Base-by-base conservation (phyloP, 1,284 basidiomycete species). In the Cryptococcus deneoformans region DNA sequence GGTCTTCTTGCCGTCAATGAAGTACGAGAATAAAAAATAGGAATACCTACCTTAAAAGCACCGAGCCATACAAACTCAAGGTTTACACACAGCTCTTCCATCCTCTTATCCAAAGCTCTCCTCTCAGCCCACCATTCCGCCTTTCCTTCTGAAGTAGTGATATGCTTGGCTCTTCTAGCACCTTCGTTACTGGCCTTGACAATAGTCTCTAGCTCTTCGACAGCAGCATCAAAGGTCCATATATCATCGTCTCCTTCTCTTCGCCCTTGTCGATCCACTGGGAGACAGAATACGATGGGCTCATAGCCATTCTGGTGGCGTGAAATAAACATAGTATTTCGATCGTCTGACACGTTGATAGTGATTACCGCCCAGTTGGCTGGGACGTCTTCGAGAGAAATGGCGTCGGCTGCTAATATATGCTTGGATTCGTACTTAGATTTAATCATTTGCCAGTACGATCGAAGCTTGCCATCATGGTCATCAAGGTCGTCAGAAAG, bases 61-160 rank as follows among this genome's bases (percentile, higher is more conserved):
- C 96, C 95, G 3, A 99, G 81, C 96, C 96, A 99, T 67, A 89
- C 92, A 68, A 90, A 92, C 73, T 99, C 95, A 40, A 99, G 87
- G 61, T 86, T 89, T 60, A 86, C 85, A 35, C 97, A 77, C 8
- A 99, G 79, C 39, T 86, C 84, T 50, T 85, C 81, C 70, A 99
- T 75, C 35, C 91, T 82, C 50, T 80, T 81, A 70, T 99, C 94
- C 36, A 99, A 82, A 35, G 82, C 83, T 46, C 82, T 80, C 10
- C 92, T 82, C 52, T 86, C 82, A 42, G 84, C 85, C 95, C 95
- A 99, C 95, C 95, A 98, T 14, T 47, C 65, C 40, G 53, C 56
- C 56, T 81, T 82, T 37, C 81, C 81, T 52, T 83, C 82, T 44
- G 53, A 48, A 1, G 58, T 61, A 14, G 20, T 50, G 57, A 97